Base-by-base conservation (phyloP, 2,329 filamentous ascomycete species). In the Pseudogymnoascus sp. region DNA sequence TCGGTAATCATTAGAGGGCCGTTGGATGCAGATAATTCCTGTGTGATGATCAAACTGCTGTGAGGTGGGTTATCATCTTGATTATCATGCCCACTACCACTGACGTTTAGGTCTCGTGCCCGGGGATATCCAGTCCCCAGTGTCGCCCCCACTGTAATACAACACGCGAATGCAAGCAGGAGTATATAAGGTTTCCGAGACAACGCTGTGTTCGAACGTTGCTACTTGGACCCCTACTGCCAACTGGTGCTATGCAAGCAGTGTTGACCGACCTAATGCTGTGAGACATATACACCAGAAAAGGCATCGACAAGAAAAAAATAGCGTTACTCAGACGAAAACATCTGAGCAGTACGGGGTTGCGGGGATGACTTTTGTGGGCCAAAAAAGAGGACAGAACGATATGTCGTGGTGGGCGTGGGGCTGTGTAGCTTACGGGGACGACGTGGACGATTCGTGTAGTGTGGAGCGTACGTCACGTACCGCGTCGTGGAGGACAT, bases 391-490 rank as follows among this genome's bases (percentile, higher is more conserved):
- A 53, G 47, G 47, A 53, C n/a, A 53, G 47, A 53, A 53, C 28
- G 14, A 47, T 15, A 11, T 15, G 28, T 53, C 28, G 18, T 33
- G 25, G 28, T 50, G 22, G 25, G 25, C 47, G 47, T 53, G 47
- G 47, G 47, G 47, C 47, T 53, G 47, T 53, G 47, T 35, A 53
- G 15, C 28, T 53, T 53, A 28, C 47, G 47, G 47, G 20, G 47
- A 33, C 47, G 47, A 53, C 47, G 28, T 53, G 47, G 47, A 53
- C 47, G 47, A 53, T 15, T 53, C 47, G 47, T 53, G 47, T 35
- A 12, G 47, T 53, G 47, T 53, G 47, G 47, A 53, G 47, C 47
- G 47, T 53, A 53, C 28, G 47, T 53, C n/a, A 53, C n/a, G 28
- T 33, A 53, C 25, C 28, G 14, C 7, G 9, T 5, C n/a, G 22